Percentiles rank a stretch among this genome's conserved stretches.
Evolutionary conservation across 441 rosid genomes (phyloP).

Genomic region (Syzygium malaccense): DNA sequence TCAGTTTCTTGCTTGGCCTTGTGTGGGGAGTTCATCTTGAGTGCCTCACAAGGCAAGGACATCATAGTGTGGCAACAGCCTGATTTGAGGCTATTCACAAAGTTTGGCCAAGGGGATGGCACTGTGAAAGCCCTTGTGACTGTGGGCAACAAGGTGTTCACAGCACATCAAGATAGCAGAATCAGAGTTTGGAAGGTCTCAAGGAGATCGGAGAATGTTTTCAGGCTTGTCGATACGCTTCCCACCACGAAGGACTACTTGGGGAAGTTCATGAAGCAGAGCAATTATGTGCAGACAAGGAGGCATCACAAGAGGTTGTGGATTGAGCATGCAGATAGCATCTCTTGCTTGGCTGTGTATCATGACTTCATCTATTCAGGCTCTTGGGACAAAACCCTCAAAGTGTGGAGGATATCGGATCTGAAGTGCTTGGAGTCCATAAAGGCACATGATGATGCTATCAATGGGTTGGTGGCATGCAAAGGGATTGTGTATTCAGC

Average conservation of each 20-base stretch:
- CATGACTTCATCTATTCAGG: conserved; percentile 73
- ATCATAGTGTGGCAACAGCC: conserved; percentile 98
- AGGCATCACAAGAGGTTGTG: conserved; percentile 76
- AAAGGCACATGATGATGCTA: conserved; percentile 86
- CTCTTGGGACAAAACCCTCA: conserved; percentile 87
- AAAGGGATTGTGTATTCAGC: conserved; percentile 73
- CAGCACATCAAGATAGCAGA: conserved; percentile 90
- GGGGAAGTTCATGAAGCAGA: conserved; percentile 85
- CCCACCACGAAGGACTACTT: conserved; percentile 82
- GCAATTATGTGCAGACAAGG: conserved; percentile 76
- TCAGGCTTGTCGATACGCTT: conserved; percentile 65
- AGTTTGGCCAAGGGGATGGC: conserved; percentile 86
- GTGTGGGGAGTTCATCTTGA: conserved; percentile 80
- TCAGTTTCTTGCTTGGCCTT: conserved; percentile 76
- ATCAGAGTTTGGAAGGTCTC: conserved; percentile 90
- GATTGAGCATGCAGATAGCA: conserved; percentile 89
- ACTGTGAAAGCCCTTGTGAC: conserved; percentile 75
- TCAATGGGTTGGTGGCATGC: conserved; percentile 49
- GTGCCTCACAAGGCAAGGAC: conserved; percentile 85
- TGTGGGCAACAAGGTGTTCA: conserved; percentile 64
- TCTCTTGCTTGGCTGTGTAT: conserved; percentile 64
- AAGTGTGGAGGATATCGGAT: conserved; percentile 84
- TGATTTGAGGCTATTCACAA: conserved; percentile 69
- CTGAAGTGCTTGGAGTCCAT: conserved; percentile 87
- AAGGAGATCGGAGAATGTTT: conserved; percentile 71